Conservation (phyloP, 2,329 filamentous ascomycete genomes). For the Phyllosticta paracitricarpa region DNA sequence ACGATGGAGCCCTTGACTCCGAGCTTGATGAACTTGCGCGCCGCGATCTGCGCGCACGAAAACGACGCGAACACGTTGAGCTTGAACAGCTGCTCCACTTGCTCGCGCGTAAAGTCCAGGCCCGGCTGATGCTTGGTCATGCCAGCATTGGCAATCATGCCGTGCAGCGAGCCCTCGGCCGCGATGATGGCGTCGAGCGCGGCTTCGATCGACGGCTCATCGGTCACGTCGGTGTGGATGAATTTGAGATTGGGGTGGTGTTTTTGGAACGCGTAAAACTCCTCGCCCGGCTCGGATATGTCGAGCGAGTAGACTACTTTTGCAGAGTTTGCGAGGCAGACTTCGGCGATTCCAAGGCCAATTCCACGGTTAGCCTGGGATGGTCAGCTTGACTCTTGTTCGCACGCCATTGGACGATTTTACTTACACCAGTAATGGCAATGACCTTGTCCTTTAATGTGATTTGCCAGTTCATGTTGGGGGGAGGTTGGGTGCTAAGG, state of each 20-base stretch:
- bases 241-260: conserved; percentile 35
- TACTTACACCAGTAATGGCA: conserved; percentile 24
- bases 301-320: conserved; percentile 33
- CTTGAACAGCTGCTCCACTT: conserved; percentile 33
- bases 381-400: background rate
- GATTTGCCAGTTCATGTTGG: conserved; percentile 37
- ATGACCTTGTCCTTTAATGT: conserved; percentile 34
- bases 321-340: conserved; percentile 36
- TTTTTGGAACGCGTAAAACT: conserved; percentile 28
- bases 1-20: conserved; percentile 31
- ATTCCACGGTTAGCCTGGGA: conserved; percentile 24
- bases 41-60: conserved; percentile 37
- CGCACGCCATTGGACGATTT: background rate
- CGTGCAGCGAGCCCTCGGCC: conserved; percentile 33
- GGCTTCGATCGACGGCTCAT: conserved; percentile 30
- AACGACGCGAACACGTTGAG: conserved; percentile 41
- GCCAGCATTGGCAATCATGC: conserved; percentile 33
- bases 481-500: conserved; percentile 33
- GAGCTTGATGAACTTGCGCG: conserved; percentile 35
- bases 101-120: conserved; percentile 32
- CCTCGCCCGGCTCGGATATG: conserved; percentile 27
- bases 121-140: conserved; percentile 38
- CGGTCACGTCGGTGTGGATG: conserved; percentile 38
- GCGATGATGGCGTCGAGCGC: conserved; percentile 34
- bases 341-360: conserved; percentile 23